Evolutionary conservation across 371 early-diverging fungal species (phyloP).

Genomic region (Rhizopus microsporus): DNA sequence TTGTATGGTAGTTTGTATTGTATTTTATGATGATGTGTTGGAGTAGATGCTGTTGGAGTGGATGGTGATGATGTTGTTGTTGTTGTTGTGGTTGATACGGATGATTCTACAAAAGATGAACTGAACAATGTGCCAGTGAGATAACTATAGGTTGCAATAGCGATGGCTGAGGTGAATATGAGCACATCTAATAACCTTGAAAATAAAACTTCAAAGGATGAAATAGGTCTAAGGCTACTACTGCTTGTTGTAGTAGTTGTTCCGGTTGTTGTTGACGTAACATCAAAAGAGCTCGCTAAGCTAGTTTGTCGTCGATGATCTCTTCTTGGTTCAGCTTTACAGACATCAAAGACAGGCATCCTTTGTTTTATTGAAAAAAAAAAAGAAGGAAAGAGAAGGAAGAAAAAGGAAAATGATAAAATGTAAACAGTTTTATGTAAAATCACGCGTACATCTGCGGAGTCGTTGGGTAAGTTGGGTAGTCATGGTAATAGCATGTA

Average conservation of each 20-base stretch:
- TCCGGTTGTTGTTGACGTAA: not conserved
- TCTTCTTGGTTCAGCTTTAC: slow-evolving; percentile 10
- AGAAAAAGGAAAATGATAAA: slow-evolving; percentile 8
- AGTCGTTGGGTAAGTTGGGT: not conserved
- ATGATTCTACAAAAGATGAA: slow-evolving; percentile 9
- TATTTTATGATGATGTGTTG: not conserved
- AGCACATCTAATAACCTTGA: slow-evolving; percentile 40
- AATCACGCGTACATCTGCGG: not conserved
- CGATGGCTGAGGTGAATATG: slow-evolving; percentile 50
- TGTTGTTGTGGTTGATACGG: slow-evolving; percentile 8
- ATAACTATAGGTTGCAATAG: slow-evolving; percentile 44
- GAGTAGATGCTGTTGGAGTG: not conserved
- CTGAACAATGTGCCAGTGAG: slow-evolving; percentile 32
- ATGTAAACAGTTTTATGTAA: slow-evolving; percentile 2
- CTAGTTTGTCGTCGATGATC: not conserved
- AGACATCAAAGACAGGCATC: slow-evolving; percentile 23
- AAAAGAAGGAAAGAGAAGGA: slow-evolving; percentile 1
- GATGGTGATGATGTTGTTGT: slow-evolving; percentile 3
- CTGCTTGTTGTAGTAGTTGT: not conserved
- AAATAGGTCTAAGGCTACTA: not conserved
- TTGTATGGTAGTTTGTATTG: not conserved
- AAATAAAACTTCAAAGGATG: slow-evolving; percentile 33
- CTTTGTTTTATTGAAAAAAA: not conserved
- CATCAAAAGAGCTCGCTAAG: too few relatives aligned
- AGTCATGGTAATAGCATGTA: not conserved